Evolutionary conservation across 1,139 yeast genomes (phyloP), one percentile per base, ranked within the genome.

Genomic region (Candida frijolesensis): DNA sequence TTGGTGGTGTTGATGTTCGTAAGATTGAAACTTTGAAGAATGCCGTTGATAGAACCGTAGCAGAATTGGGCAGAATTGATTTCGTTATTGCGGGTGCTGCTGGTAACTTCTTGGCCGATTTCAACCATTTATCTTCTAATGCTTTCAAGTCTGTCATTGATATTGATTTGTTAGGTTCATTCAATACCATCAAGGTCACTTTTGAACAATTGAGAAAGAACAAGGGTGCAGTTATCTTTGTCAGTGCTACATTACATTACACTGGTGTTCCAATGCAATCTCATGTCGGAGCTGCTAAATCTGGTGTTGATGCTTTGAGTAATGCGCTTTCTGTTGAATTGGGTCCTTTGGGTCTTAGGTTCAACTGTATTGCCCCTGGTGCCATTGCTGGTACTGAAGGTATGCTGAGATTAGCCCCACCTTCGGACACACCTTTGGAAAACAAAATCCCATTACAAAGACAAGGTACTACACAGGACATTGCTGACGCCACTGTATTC

Each of bases 61-160:
- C 68, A 6, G 76, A 79, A 58, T 79, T 89, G 57, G 97, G 96
- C 12, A 74, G 78, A 56, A 86, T 89, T 54, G 97, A 92, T 67
- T 88, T 68, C 64, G 95, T 91, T 45, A 87, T 92, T 70, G 95
- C 96, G 43, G 98, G 98, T 19, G 99, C 99, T 1, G 98, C 98
- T 2, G 98, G 99, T 11, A 94, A 92, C 74, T 92, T 94, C 63
- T 66, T 92, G 52, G 74, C 91, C 34, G 95, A 90, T 63, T 83
- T 92, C 68, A 85, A 85, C 63, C 85, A 85, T 60, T 72, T 92
- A 59, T 87, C 96, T 1, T 64, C 94, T 32, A 90, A 90, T 62
- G 98, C 97, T 1, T 92, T 92, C 78, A 87, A 88, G 66, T 79
- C 96, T 0, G 98, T 92, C 22, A 78, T 91, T 39, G 87, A 85